A percentile compares a stretch with the other conserved stretches of the same genome.
These are phyloP conservation scores for Whalleya microplaca DNA, from an alignment of 2,329 filamentous ascomycete species.

Conservation along the genomic window DNA sequence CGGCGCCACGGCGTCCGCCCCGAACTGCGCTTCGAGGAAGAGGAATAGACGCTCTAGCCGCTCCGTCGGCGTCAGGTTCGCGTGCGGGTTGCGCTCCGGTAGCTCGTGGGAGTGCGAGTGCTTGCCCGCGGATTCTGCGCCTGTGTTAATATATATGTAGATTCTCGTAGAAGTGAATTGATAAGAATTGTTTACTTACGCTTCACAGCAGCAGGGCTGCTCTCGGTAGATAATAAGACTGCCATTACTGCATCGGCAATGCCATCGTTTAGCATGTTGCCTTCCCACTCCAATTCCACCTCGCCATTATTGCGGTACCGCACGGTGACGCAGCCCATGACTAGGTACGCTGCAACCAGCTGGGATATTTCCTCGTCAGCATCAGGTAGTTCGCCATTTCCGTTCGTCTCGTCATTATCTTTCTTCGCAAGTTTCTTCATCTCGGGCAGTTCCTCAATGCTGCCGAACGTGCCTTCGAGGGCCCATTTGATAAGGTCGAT, in stretches of 20 bases:
- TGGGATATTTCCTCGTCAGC: conserved; percentile 67
- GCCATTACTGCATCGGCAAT: conserved; percentile 98
- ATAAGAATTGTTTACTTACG: conserved; percentile 56
- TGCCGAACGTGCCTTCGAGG: conserved; percentile 90
- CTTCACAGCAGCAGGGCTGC: conserved; percentile 91
- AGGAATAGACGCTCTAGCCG: conserved; percentile 85
- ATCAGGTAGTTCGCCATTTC: conserved; percentile 50
- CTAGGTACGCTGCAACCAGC: conserved; percentile 61
- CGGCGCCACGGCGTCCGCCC: conserved; percentile 77
- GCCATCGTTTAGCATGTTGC: conserved; percentile 95
- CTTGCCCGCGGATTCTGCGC: conserved; percentile 62
- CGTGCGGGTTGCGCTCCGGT: conserved; percentile 70
- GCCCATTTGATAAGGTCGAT: conserved; percentile 93
- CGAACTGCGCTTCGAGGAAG: conserved; percentile 97
- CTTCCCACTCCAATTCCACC: conserved; percentile 94
- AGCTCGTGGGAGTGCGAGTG: conserved; percentile 56
- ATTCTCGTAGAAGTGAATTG: conserved; percentile 9
- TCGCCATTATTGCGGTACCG: conserved; percentile 76
- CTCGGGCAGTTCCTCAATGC: conserved; percentile 71
- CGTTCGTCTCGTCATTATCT: conserved; percentile 39
- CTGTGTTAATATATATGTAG: conserved; percentile 7
- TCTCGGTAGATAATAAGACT: conserved; percentile 89
- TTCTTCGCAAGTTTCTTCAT: conserved; percentile 48
- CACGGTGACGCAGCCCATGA: conserved; percentile 93
- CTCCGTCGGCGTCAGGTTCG: conserved; percentile 71